Evolutionary conservation across 2,329 filamentous ascomycete species (phyloP), one percentile per base, ranked within the genome.

Genomic region (Tetracladium maxilliforme): DNA sequence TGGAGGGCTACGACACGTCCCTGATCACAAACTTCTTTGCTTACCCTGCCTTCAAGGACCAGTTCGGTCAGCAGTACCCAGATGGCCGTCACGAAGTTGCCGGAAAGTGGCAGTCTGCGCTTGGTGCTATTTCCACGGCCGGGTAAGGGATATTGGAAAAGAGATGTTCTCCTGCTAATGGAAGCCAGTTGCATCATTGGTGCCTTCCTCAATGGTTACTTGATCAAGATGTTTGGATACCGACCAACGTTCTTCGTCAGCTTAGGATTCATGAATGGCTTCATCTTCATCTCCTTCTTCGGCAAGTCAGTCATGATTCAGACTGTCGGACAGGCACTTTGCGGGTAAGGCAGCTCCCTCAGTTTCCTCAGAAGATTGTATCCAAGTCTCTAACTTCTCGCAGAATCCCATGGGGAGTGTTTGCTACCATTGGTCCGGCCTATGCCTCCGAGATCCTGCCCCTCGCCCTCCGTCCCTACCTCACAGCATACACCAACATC

Each of bases 1-100:
- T 93, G 84, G 83, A 92, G 49, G 83, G 81, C 17, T 92, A 86
- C 54, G 82, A 92, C 44, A 61, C 90, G 30, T 75, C 70, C 40
- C 57, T 92, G 26, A 70, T 90, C 40, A 82, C 76, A 56, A 86
- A 86, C 50, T 83, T 90, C 43, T 86, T n/a, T n/a, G n/a, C n/a
- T n/a, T n/a, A n/a, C n/a, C n/a, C n/a, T n/a, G n/a, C n/a, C n/a
- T n/a, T n/a, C n/a, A n/a, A n/a, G n/a, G n/a, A n/a, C n/a, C n/a
- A n/a, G n/a, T n/a, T n/a, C n/a, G n/a, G n/a, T n/a, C n/a, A n/a
- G n/a, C n/a, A n/a, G n/a, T n/a, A n/a, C n/a, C n/a, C n/a, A n/a
- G n/a, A n/a, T n/a, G n/a, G n/a, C n/a, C n/a, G n/a, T n/a, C n/a
- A n/a, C n/a, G n/a, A n/a, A n/a, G n/a, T n/a, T n/a, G n/a, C n/a